Evolutionary conservation across 495 filamentous ascomycete species (phyloP).

Genomic region (Penicillium canariense): DNA sequence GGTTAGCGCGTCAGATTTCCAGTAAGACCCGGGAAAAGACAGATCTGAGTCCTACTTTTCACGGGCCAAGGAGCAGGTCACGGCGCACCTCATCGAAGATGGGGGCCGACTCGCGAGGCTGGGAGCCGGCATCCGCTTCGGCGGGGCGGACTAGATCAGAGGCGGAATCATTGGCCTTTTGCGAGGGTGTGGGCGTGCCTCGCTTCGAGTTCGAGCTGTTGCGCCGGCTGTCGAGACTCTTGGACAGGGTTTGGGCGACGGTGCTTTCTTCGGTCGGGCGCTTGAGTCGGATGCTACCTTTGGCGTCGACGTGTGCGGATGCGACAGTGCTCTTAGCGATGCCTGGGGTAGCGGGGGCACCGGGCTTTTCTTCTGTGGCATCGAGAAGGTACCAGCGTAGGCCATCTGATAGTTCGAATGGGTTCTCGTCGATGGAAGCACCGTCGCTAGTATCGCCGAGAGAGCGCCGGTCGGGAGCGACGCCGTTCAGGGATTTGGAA

Average conservation of each 20-base stretch:
- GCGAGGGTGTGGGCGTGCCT: conserved; percentile 39
- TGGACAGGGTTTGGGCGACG: conserved; percentile 75
- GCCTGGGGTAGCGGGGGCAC: conserved; percentile 89
- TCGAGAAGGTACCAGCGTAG: conserved; percentile 95
- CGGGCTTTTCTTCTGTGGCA: conserved; percentile 87
- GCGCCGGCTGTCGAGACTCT: conserved; percentile 84
- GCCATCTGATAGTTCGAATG: conserved; percentile 94
- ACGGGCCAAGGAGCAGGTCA: conserved; percentile 46
- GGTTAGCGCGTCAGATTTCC: conserved; percentile 4
- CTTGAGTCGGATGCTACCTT: conserved; percentile 63
- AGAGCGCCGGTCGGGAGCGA: conserved; percentile 55
- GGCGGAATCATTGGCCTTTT: conserved; percentile 36
- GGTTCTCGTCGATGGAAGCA: conserved; percentile 83
- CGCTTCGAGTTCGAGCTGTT: conserved; percentile 82
- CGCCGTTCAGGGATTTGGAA: conserved; percentile 65
- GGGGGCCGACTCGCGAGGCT: conserved; percentile 35
- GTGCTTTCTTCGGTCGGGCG: conserved; percentile 51
- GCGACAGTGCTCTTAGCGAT: conserved; percentile 87
- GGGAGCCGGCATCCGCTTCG: conserved; percentile 31
- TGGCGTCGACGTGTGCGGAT: conserved; percentile 81
- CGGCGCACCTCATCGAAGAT: conserved; percentile 52
- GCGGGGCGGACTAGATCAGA: conserved; percentile 38
- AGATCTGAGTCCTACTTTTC: conserved; percentile 29
- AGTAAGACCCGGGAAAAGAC: conserved; percentile 24
- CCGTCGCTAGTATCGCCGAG: conserved; percentile 54